Base-by-base conservation (phyloP, 768 basidiomycete genomes). In the Gyrodon lividus region DNA sequence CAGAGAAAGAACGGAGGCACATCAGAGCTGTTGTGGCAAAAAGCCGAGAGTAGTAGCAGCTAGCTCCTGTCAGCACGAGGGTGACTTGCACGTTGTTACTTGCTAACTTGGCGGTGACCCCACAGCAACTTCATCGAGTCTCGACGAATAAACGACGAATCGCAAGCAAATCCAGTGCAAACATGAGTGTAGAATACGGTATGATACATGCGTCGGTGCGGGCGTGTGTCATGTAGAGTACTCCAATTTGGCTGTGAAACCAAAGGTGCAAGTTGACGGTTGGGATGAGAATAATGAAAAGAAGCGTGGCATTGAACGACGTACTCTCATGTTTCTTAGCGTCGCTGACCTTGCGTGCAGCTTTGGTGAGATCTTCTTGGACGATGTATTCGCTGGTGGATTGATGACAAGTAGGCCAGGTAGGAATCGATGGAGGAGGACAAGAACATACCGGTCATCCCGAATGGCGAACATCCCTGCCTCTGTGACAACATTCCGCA, bases 381-480 rank as follows among this genome's bases (percentile, higher is more conserved):
- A 82, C 86, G 49, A 95, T 75, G 58, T 92, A 94, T 63, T 95
- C 93, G 55, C 93, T 89, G 58, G 19, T 26, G 22, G 16, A 22
- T 20, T 20, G 34, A 12, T 16, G 48, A 5, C 8, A 31, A 31
- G 35, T 61, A 35, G 23, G 50, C 42, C 35, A 38, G 28, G 43
- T 53, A 23, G 31, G n/a, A 17, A 13, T 17, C 44, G 17, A 48
- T 19, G 20, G 38, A 43, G 9, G 4, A 28, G 35, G 43, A 5
- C 14, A n/a, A 23, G 9, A 5, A 66, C 80, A 48, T 49, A 87
- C 89, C 91, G 78, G 60, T 98, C 96, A 53, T 98, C 96, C 41
- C 97, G 82, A 61, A 99, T 98, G 6, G 97, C 97, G 64, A 98
- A 98, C 93, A 99, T 96, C 40, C 96, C 96, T 19, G 92, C 88